Base-by-base conservation (phyloP, 2,329 filamentous ascomycete species). In the Trichoderma sp. region DNA sequence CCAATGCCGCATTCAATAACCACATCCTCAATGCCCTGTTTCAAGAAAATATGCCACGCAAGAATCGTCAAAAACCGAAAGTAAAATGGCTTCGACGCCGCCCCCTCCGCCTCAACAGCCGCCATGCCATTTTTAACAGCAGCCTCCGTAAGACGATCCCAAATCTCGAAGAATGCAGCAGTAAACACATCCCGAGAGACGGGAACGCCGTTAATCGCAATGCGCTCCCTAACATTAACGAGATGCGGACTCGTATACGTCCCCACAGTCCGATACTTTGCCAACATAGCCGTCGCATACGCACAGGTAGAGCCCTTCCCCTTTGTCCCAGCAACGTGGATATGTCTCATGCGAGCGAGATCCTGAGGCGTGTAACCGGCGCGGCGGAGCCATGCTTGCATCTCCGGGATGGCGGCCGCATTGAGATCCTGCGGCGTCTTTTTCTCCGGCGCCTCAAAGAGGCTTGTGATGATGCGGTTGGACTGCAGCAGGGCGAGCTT, bases 1-100 rank as follows among this genome's bases (percentile, higher is more conserved):
- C 96, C 96, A 74, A 98, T 97, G 0, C 96, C 96, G 77, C 94
- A 97, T 82, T 99, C 96, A 39, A 98, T 87, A 11, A 98, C 90
- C 0, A 94, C 95, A 21, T 90, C 90, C 74, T 91, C 86, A 0
- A 98, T 90, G 1, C 91, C 91, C 79, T 96, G 92, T 62, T 86
- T 81, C 30, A 97, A 78, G 76, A 97, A 99, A 2, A 91, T 87
- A 77, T 97, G 94, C 77, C 97, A 89, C 1, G 95, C 95, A 83
- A 98, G 88, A 47, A 99, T 86, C 0, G 95, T 98, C 78, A 99
- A 81, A 79, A 93, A 98, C 32, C 95, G 91, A 81, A 98, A 98
- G 81, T 97, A 98, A 66, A 94, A 92, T 0, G 96, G 96, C 80
- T 97, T 97, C 2, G 89, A 88, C 1, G 81, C 82, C 0, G 90